phyloP scores from a whole-genome alignment of 2,329 filamentous ascomycete species.

The Didymella glomerata region DNA sequence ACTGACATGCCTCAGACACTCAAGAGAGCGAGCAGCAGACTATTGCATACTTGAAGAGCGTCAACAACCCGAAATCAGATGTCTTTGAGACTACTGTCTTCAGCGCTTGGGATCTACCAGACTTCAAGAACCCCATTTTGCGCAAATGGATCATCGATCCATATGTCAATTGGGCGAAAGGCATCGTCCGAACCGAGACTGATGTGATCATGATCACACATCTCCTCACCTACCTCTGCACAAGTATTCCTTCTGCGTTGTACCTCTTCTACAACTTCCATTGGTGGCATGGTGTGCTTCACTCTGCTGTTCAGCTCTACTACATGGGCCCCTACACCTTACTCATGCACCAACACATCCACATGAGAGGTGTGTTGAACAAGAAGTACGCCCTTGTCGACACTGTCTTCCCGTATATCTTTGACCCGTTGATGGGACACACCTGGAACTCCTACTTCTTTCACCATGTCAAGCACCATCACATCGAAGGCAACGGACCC shows the following conservation, averaged over 20 bases:
- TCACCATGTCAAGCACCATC: slow-evolving; percentile 86
- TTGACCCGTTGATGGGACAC: slow-evolving; percentile 80
- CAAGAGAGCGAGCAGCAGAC: slow-evolving; percentile 46
- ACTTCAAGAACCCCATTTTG: slow-evolving; percentile 52
- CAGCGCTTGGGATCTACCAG: slow-evolving; percentile 59
- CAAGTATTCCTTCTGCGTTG: slow-evolving; percentile 73
- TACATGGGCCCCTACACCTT: slow-evolving; percentile 79
- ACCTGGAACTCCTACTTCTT: slow-evolving; percentile 88
- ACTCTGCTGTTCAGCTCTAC: slow-evolving; percentile 71
- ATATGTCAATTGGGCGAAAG: slow-evolving; percentile 65
- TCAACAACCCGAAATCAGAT: slow-evolving; percentile 60
- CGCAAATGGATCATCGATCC: slow-evolving; percentile 63
- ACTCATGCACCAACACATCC: slow-evolving; percentile 86
- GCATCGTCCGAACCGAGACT: slow-evolving; percentile 69
- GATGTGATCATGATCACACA: slow-evolving; percentile 84
- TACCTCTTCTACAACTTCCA: slow-evolving; percentile 72
- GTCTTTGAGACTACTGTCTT: slow-evolving; percentile 66
- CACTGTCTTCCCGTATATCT: slow-evolving; percentile 73
- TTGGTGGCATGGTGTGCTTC: slow-evolving; percentile 71
- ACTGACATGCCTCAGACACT: slow-evolving; percentile 31
- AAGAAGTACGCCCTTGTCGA: slow-evolving; percentile 67
- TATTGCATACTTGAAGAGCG: slow-evolving; percentile 56
- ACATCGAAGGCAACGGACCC: slow-evolving; percentile 81
- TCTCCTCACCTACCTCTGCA: slow-evolving; percentile 74
- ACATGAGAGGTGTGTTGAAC: slow-evolving; percentile 73